These are phyloP conservation scores for Zoysia matrella DNA, from an alignment of 202 grass and related monocot species.

Conservation along the genomic window DNA sequence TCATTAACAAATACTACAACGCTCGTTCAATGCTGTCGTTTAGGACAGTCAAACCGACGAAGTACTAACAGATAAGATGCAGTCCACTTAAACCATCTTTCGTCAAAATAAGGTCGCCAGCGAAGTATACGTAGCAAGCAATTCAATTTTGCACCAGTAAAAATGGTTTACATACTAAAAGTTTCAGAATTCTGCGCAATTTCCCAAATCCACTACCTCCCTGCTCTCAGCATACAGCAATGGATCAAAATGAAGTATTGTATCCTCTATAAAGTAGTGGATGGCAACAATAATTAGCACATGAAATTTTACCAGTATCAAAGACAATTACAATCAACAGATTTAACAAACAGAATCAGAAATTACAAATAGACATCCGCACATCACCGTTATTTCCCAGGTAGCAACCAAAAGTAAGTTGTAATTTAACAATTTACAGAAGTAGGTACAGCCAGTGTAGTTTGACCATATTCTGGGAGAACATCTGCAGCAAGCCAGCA, in stretches of 20 bases:
- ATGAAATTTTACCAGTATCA: not conserved
- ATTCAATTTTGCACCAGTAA: not conserved
- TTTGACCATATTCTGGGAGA: constrained; percentile 9
- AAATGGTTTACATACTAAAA: not conserved
- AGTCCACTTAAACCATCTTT: too few relatives aligned
- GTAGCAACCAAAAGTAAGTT: not conserved
- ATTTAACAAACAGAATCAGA: not conserved
- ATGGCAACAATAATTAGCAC: not conserved
- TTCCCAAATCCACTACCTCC: too few relatives aligned
- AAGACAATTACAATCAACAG: not conserved
- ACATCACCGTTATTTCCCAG: constrained; percentile 32
- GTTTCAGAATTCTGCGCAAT: not conserved
- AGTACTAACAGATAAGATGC: too few relatives aligned
- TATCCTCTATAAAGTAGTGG: not conserved
- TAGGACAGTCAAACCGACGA: too few relatives aligned
- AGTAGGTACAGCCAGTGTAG: not conserved
- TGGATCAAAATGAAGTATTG: not conserved
- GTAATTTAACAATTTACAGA: constrained; percentile 14
- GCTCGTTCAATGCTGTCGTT: too few relatives aligned
- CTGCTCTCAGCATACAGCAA: not conserved
- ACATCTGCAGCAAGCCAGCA: constrained; percentile 6
- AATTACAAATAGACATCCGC: not conserved
- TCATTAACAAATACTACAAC: too few relatives aligned
- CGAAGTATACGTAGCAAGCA: not conserved
- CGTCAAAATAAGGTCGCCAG: too few relatives aligned